These are phyloP conservation scores for Galeopsis tetrahit DNA, from an alignment of 257 asterid genomes.

Conservation along the genomic window DNA sequence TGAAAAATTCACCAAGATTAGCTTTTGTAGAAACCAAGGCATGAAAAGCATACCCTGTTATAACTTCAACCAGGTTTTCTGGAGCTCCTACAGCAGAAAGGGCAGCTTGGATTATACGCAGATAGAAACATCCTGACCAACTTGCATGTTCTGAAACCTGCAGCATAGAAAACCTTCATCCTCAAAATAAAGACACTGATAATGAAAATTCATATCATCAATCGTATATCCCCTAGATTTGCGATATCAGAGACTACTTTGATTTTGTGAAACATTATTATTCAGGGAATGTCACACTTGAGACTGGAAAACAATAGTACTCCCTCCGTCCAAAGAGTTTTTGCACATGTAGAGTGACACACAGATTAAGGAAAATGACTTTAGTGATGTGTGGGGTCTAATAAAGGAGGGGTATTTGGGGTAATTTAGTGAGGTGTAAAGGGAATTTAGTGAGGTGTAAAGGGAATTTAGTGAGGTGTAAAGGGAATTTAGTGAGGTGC, in stretches of 20 bases:
- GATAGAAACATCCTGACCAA: constrained; percentile 98
- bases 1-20: constrained; percentile 34
- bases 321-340: too few species aligned
- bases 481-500: too few species aligned
- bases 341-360: too few species aligned
- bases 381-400: too few species aligned
- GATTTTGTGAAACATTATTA: constrained; percentile 10
- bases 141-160: constrained; percentile 99
- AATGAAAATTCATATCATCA: constrained; percentile 20
- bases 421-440: too few species aligned
- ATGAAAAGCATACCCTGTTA: constrained; percentile 77
- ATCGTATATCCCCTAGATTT: neutral
- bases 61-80: constrained; percentile 95
- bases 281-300: constrained; percentile 9
- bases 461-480: too few species aligned
- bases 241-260: neutral
- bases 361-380: too few species aligned
- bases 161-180: constrained; percentile 28
- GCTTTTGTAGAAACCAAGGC: constrained; percentile 26
- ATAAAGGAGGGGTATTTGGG: too few species aligned
- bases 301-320: neutral
- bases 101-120: constrained; percentile 92
- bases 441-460: too few species aligned
- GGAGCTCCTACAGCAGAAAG: constrained; percentile 99
- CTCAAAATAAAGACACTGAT: constrained; percentile 31